phyloP scores from a whole-genome alignment of 2,329 filamentous ascomycete species.

The Claviceps humidiphila region DNA sequence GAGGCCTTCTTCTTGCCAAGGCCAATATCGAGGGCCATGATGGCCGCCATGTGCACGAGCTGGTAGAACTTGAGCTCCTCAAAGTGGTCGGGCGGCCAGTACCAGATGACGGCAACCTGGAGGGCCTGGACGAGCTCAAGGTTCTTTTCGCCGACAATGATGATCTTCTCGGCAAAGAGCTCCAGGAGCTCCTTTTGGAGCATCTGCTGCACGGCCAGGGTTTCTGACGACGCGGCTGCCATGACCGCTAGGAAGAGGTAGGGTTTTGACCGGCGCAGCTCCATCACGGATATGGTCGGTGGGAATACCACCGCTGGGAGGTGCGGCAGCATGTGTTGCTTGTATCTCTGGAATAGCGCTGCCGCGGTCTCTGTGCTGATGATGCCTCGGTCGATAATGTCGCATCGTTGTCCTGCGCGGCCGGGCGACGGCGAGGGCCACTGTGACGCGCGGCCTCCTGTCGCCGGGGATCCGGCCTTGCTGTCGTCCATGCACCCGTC shows the following conservation, averaged over 20 bases:
- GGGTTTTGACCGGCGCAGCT: constrained; percentile 46
- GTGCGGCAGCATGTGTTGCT: constrained; percentile 44
- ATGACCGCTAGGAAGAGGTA: constrained; percentile 59
- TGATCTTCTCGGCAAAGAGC: constrained; percentile 58
- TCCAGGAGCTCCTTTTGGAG: constrained; percentile 60
- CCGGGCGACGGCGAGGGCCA: background rate
- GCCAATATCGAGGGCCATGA: constrained; percentile 75
- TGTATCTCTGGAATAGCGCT: constrained; percentile 45
- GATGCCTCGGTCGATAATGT: constrained; percentile 46
- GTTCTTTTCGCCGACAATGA: constrained; percentile 66
- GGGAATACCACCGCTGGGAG: constrained; percentile 51
- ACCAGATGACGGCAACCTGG: constrained; percentile 67
- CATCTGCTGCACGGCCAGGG: constrained; percentile 40
- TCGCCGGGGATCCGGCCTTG: background rate
- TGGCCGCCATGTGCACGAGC: constrained; percentile 64
- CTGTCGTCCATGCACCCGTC: constrained; percentile 6
- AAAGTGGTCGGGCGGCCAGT: constrained; percentile 68
- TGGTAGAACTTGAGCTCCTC: constrained; percentile 87
- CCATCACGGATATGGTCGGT: constrained; percentile 35
- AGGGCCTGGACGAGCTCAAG: constrained; percentile 73
- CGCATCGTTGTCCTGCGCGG: constrained; percentile 14
- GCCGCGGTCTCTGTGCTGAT: constrained; percentile 41
- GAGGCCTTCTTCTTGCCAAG: constrained; percentile 37
- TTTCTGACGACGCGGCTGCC: constrained; percentile 48
- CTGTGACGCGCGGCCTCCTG: background rate